These are phyloP conservation scores for Rozella allomycis DNA, from an alignment of 371 early-diverging fungal genomes.

Conservation along the genomic window DNA sequence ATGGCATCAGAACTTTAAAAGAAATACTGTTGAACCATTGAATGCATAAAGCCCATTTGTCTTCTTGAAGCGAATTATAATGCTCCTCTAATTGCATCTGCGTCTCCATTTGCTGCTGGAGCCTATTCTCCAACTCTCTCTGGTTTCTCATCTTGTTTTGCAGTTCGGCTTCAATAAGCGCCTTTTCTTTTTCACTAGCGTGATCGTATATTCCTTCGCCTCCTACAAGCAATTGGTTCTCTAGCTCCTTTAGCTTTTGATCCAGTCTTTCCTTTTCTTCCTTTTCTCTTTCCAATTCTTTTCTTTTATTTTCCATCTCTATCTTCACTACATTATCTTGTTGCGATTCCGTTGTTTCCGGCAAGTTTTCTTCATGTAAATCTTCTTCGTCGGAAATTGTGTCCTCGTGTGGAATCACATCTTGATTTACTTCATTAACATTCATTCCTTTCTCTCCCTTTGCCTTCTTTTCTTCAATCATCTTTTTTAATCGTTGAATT, in stretches of 20 bases:
- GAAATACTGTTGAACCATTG: neutral
- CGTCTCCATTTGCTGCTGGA: constrained; percentile 17
- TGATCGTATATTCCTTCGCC: constrained; percentile 28
- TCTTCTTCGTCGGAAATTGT: constrained; percentile 11
- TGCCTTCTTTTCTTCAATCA: constrained; percentile 16
- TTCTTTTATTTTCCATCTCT: constrained; percentile 21
- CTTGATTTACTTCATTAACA: constrained; percentile 16
- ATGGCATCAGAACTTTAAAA: neutral
- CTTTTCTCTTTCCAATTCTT: constrained; percentile 23
- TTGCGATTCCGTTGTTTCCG: neutral
- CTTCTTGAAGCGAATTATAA: constrained; percentile 23
- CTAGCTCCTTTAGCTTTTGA: constrained; percentile 18
- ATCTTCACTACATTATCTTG: neutral
- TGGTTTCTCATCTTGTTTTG: constrained; percentile 7
- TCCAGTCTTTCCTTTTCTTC: constrained; percentile 12
- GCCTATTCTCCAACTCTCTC: constrained; percentile 17
- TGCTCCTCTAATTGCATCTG: constrained; percentile 30
- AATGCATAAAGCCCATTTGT: neutral
- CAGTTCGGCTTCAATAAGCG: constrained; percentile 4
- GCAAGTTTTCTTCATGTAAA: constrained; percentile 3
- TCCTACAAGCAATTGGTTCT: constrained; percentile 27
- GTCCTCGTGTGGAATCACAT: constrained; percentile 19
- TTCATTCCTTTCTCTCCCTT: constrained; percentile 9
- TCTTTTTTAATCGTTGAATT: constrained; percentile 21
- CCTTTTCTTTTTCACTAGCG: constrained; percentile 15